These are phyloP conservation scores for Phytophthora capsici DNA, from an alignment of 352 stramenopile genomes.

Conservation along the genomic window DNA sequence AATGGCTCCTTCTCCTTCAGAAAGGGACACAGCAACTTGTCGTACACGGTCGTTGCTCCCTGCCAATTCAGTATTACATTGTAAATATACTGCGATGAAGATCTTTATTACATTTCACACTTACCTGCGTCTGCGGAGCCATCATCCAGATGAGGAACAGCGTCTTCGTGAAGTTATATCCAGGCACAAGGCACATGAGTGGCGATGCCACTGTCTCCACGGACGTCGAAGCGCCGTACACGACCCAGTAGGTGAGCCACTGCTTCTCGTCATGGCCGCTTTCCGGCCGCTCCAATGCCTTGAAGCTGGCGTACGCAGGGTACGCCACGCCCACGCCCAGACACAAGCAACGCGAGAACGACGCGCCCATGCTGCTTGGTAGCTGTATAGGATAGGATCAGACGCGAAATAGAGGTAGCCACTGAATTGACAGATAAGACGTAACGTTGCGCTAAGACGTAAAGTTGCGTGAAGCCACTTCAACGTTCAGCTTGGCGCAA, in stretches of 20 bases:
- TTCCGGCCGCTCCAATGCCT: conserved; percentile 63
- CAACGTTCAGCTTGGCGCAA: conserved; percentile 9
- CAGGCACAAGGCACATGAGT: conserved; percentile 84
- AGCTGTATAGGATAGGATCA: background rate
- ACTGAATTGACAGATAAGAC: conserved; percentile 3
- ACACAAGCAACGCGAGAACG: conserved; percentile 61
- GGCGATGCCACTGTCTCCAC: conserved; percentile 80
- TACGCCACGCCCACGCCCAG: conserved; percentile 65
- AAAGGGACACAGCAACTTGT: conserved; percentile 60
- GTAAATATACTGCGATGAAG: conserved; percentile 6
- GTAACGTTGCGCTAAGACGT: conserved; percentile 5
- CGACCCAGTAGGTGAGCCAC: conserved; percentile 96
- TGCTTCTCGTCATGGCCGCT: conserved; percentile 70
- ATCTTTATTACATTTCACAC: conserved; percentile 12
- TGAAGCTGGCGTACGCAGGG: conserved; percentile 78
- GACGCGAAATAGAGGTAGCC: conserved; percentile 13
- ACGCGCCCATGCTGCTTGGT: conserved; percentile 50
- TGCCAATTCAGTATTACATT: conserved; percentile 13
- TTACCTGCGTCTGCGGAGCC: conserved; percentile 89
- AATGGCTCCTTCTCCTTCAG: conserved; percentile 77
- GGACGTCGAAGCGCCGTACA: conserved; percentile 95
- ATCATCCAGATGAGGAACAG: conserved; percentile 97
- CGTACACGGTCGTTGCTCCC: conserved; percentile 75
- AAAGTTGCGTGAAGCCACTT: conserved; percentile 31
- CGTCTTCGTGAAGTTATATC: conserved; percentile 96